Conservation (phyloP, 225 moss, liverwort and hornwort genomes). For the Thuidium tamariscinum region DNA sequence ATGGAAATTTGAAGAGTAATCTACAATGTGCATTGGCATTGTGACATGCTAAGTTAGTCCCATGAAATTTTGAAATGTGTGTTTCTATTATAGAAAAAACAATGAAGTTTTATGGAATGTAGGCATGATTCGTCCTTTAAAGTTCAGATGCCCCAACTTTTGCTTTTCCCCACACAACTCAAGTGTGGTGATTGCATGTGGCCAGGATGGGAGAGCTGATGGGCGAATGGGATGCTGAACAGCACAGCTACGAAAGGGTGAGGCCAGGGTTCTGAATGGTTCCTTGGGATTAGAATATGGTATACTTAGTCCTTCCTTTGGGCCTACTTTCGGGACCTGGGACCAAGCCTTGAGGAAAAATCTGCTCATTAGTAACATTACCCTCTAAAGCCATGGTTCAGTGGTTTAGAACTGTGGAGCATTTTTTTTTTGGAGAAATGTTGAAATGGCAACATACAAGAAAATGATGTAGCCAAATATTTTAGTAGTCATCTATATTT, state of each 20-base stretch:
- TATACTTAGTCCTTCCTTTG: background rate
- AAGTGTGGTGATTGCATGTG: background rate
- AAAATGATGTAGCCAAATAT: too few relatives aligned
- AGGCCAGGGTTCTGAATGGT: background rate
- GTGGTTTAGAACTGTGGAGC: too few relatives aligned
- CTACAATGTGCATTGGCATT: too few relatives aligned
- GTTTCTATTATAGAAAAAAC: background rate
- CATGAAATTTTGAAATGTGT: background rate
- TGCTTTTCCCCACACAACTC: background rate
- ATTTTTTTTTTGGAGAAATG: too few relatives aligned
- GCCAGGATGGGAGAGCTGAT: background rate
- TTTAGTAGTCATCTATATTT: too few relatives aligned
- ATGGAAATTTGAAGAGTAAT: too few relatives aligned
- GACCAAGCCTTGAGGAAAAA: background rate
- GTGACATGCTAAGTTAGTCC: fast-evolving
- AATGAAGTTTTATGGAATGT: too few relatives aligned
- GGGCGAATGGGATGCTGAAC: background rate
- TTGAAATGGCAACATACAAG: too few relatives aligned
- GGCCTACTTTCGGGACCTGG: background rate
- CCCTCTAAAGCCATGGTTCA: background rate
- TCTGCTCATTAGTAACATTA: too few relatives aligned
- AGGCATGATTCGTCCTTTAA: too few relatives aligned
- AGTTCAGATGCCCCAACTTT: background rate
- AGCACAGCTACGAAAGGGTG: background rate
- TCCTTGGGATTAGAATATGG: background rate